Conservation (phyloP, 768 basidiomycete species). For the Coprinopsis strossmayeri region DNA sequence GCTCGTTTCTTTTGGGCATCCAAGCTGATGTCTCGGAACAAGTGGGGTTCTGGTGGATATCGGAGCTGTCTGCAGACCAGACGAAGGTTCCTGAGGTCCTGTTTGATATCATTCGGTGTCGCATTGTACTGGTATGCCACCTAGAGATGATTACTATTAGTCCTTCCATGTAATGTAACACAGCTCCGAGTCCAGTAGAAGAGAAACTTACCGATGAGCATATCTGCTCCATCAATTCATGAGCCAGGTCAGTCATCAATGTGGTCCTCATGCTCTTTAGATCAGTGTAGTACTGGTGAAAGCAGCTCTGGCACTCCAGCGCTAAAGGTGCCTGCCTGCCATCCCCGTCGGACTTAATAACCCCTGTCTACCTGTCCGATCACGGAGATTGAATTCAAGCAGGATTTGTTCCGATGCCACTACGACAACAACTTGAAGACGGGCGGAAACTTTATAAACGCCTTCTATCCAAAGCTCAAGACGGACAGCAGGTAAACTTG, state of each 20-base stretch:
- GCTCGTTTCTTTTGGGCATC: constrained; percentile 2
- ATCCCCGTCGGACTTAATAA: no score
- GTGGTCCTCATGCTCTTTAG: no score
- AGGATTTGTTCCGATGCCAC: no score
- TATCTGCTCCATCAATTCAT: constrained; percentile 2
- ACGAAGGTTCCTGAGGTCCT: neutral
- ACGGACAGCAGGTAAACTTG: no score
- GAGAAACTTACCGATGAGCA: neutral
- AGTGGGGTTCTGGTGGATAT: neutral
- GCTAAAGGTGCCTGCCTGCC: no score
- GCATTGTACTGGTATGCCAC: neutral
- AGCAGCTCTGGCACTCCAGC: no score
- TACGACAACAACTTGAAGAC: no score
- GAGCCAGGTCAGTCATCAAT: constrained; percentile 1
- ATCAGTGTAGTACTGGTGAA: no score
- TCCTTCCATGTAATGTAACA: neutral
- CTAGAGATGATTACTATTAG: neutral
- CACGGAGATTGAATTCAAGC: no score
- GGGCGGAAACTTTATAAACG: no score
- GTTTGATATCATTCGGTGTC: neutral
- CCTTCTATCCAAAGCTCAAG: no score
- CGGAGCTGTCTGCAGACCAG: neutral
- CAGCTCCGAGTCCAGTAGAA: neutral
- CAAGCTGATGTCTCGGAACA: constrained; percentile 3
- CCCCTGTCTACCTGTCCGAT: no score